Conservation (phyloP, 805 yeast species). For the Teunomyces aglyptinius region DNA sequence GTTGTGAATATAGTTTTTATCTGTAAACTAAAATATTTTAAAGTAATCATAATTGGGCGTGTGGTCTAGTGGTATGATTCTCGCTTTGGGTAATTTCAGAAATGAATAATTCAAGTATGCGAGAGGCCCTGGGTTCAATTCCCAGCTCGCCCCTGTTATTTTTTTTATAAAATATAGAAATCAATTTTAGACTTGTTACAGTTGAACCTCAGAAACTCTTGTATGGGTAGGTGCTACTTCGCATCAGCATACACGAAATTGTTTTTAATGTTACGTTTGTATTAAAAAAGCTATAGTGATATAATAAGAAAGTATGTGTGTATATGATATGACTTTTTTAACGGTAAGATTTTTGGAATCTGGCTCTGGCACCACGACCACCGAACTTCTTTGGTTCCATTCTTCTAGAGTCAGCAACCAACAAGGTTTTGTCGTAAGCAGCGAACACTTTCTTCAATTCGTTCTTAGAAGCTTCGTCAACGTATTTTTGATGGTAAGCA, state of each 20-base stretch:
- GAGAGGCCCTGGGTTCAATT: constrained; percentile 66
- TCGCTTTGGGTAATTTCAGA: constrained; percentile 25
- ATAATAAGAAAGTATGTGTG: constrained; percentile 11
- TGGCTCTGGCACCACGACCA: constrained; percentile 99
- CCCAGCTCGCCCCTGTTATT: constrained; percentile 50
- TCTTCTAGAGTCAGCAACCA: constrained; percentile 99
- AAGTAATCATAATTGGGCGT: constrained; percentile 13
- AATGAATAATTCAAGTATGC: constrained; percentile 27
- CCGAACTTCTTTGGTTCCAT: constrained; percentile 99
- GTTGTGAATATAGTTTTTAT: too few species aligned
- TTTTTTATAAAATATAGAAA: constrained; percentile 4
- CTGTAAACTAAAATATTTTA: too few species aligned
- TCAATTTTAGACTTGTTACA: neutral
- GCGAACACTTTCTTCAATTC: constrained; percentile 98
- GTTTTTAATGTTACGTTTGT: constrained; percentile 5
- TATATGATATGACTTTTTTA: constrained; percentile 38
- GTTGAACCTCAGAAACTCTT: too few species aligned
- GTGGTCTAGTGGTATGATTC: constrained; percentile 36
- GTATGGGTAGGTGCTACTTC: too few species aligned
- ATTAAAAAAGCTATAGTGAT: constrained; percentile 8
- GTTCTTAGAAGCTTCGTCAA: constrained; percentile 99
- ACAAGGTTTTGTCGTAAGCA: constrained; percentile 97
- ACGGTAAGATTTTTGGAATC: constrained; percentile 99
- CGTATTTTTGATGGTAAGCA: constrained; percentile 99
- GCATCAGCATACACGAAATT: neutral